Conservation (phyloP, 2,329 filamentous ascomycete species). For the Stagonosporopsis cucurbitacearum region DNA sequence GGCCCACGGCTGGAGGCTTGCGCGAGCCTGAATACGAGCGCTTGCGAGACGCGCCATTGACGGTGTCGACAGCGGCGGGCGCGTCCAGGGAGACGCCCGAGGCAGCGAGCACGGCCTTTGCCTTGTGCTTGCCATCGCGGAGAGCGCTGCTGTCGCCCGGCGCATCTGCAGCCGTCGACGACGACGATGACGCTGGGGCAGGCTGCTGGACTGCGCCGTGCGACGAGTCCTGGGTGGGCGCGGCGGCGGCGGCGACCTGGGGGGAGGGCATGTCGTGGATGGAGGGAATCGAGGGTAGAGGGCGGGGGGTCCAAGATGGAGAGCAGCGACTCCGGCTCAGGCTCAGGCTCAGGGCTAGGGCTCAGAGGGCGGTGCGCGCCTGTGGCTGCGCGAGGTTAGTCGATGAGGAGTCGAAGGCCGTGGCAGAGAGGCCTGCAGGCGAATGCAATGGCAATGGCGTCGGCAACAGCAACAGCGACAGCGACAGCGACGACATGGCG, state of each 20-base stretch:
- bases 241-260: slow-evolving; percentile 32
- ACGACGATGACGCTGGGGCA: slow-evolving; percentile 32
- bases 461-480: slow-evolving; percentile 12
- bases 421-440: slow-evolving; percentile 13
- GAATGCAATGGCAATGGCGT: background rate
- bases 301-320: no score
- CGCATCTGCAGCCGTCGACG: slow-evolving; percentile 37
- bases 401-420: slow-evolving; percentile 6
- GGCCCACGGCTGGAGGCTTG: slow-evolving; percentile 49
- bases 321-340: no score
- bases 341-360: no score
- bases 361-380: slow-evolving; percentile 37
- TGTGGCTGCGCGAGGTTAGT: slow-evolving; percentile 27
- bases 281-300: slow-evolving; percentile 20
- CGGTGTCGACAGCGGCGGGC: slow-evolving; percentile 44
- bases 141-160: slow-evolving; percentile 55
- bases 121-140: slow-evolving; percentile 65
- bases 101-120: slow-evolving; percentile 64
- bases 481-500: no score
- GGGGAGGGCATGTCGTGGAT: slow-evolving; percentile 46
- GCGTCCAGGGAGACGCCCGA: slow-evolving; percentile 52
- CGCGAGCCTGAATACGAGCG: slow-evolving; percentile 66
- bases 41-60: slow-evolving; percentile 63
- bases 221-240: slow-evolving; percentile 32
- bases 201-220: slow-evolving; percentile 45